A percentile compares a stretch with the other conserved stretches of the same genome.
phyloP scores from a whole-genome alignment of 139 green algal genomes.

The Axilococcus clingmanii region DNA sequence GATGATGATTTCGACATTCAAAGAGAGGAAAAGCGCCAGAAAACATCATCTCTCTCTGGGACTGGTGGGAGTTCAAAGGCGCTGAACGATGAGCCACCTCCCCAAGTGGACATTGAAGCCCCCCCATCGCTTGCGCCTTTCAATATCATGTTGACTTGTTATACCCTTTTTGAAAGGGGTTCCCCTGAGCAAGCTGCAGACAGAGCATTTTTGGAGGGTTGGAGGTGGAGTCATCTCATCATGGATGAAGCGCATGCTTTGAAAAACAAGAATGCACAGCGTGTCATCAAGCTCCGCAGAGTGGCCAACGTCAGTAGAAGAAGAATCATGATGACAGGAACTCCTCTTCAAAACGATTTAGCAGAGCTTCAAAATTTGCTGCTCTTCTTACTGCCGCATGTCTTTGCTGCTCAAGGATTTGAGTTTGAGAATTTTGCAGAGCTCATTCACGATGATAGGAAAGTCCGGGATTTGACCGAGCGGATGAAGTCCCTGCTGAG shows the following conservation, averaged over 20 bases:
- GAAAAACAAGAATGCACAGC: constrained; percentile 63
- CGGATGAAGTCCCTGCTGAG: constrained; percentile 74
- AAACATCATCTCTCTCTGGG: no score
- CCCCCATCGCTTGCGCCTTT: constrained; percentile 40
- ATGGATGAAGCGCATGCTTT: constrained; percentile 83
- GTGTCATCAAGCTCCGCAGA: constrained; percentile 32
- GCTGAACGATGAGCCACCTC: background rate
- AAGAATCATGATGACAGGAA: constrained; percentile 77
- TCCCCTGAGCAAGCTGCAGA: constrained; percentile 24
- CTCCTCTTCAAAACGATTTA: constrained; percentile 87
- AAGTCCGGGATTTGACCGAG: constrained; percentile 40
- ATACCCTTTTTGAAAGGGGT: constrained; percentile 86
- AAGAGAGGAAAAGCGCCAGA: no score
- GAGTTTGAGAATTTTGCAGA: constrained; percentile 30
- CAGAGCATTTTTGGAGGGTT: constrained; percentile 34
- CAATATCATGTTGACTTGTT: constrained; percentile 81
- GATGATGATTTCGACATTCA: constrained; percentile 11
- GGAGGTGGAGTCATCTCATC: constrained; percentile 61
- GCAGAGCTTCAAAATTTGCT: constrained; percentile 82
- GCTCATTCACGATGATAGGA: constrained; percentile 24
- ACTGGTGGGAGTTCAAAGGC: background rate
- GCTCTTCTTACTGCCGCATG: constrained; percentile 73
- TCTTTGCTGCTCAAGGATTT: constrained; percentile 44
- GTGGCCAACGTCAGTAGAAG: constrained; percentile 39
- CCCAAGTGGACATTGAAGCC: constrained; percentile 17